Percentiles rank a stretch among this genome's conserved stretches.
Conservation (phyloP, 2,329 filamentous ascomycete genomes). For the Leptographium lundbergii region DNA sequence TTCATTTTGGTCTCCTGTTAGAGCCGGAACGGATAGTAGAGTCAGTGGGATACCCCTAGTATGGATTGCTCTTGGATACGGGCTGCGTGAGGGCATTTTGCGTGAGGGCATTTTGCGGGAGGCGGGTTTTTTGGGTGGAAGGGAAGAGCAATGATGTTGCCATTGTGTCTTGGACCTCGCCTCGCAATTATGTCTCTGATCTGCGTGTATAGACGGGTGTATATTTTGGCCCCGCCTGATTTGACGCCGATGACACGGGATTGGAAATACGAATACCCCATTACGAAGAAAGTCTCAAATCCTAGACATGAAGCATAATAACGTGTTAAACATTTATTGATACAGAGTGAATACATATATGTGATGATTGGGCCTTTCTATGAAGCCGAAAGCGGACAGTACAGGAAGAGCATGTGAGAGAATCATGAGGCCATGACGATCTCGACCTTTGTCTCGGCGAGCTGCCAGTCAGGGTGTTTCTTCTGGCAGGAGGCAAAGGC, state of each 20-base stretch:
- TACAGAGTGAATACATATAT: no score
- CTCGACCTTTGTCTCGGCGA: slow-evolving; percentile 1
- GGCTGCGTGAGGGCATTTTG: slow-evolving; percentile 3
- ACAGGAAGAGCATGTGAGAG: no score
- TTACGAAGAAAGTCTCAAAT: not conserved
- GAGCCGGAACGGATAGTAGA: slow-evolving; percentile 6
- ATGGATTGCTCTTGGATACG: slow-evolving; percentile 9
- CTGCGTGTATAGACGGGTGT: not conserved
- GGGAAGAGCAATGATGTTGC: not conserved
- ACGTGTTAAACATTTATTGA: no score
- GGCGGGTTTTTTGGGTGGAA: not conserved
- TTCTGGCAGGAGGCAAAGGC: slow-evolving; percentile 10
- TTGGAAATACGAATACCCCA: not conserved
- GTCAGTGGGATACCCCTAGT: slow-evolving; percentile 11
- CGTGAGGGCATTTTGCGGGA: not conserved
- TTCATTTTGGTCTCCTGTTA: slow-evolving; percentile 1
- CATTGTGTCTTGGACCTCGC: not conserved
- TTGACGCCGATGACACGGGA: slow-evolving; percentile 1
- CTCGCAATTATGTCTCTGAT: not conserved
- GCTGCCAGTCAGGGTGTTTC: slow-evolving; percentile 13
- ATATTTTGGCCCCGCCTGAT: not conserved
- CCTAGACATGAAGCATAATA: not conserved
- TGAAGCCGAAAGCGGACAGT: no score
- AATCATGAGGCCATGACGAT: not conserved
- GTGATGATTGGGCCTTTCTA: no score